Conservation (phyloP, 257 asterid genomes). For the Petunia axillaris region DNA sequence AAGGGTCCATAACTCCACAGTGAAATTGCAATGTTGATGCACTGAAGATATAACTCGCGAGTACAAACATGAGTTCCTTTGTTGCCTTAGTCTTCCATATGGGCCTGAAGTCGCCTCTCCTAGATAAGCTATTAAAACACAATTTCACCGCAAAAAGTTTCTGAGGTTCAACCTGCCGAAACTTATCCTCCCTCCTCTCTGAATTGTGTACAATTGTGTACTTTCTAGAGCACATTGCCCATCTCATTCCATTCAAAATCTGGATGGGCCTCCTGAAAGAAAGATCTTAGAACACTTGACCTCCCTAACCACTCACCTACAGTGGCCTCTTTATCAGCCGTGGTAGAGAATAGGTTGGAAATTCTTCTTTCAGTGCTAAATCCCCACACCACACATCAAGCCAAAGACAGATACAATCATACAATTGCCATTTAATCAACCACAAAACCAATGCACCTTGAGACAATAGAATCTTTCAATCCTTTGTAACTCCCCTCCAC, state of each 20-base stretch:
- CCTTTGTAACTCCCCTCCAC: no score
- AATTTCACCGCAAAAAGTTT: no score
- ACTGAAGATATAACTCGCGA: no score
- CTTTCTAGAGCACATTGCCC: background rate
- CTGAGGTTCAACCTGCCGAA: background rate
- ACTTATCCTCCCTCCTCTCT: constrained; percentile 10
- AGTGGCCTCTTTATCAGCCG: background rate
- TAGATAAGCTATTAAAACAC: background rate
- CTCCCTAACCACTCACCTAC: background rate
- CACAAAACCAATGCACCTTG: background rate
- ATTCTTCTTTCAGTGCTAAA: background rate
- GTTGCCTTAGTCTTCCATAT: background rate
- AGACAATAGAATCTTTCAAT: background rate
- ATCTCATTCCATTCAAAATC: background rate
- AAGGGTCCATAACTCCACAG: background rate
- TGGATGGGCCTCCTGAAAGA: background rate
- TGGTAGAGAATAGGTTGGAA: background rate
- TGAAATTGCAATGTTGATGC: background rate
- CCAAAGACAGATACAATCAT: background rate
- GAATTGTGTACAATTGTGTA: background rate
- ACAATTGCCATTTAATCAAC: background rate
- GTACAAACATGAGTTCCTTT: no score
- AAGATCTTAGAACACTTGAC: background rate
- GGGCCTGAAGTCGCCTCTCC: constrained; percentile 13
- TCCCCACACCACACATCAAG: background rate